Conservation (phyloP, 2,329 filamentous ascomycete genomes). For the Aspergillus pseudotamarii region DNA sequence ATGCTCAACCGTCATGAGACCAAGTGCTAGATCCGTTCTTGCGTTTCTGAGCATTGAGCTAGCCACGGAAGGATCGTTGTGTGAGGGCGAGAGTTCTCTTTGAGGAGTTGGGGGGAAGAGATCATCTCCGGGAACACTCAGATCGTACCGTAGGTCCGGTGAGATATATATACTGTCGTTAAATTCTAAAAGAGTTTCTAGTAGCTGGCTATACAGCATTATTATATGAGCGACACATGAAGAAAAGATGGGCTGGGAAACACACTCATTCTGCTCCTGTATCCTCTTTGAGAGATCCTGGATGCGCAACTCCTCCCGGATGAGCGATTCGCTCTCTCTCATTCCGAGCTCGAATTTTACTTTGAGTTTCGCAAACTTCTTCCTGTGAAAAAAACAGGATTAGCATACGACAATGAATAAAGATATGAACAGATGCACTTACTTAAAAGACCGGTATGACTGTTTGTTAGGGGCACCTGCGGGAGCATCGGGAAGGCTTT, state of each 20-base stretch:
- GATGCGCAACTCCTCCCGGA: slow-evolving; percentile 79
- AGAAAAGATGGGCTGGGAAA: slow-evolving; percentile 12
- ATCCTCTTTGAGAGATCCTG: slow-evolving; percentile 79
- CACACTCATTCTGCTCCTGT: slow-evolving; percentile 90
- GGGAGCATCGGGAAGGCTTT: slow-evolving; percentile 36
- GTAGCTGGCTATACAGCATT: slow-evolving; percentile 67
- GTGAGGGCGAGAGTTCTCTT: slow-evolving; percentile 34
- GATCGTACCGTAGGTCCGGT: slow-evolving; percentile 71
- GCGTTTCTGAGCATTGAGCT: slow-evolving; percentile 43
- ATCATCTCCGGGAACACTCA: slow-evolving; percentile 53
- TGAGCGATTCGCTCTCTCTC: slow-evolving; percentile 64
- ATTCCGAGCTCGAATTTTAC: slow-evolving; percentile 79
- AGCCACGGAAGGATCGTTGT: slow-evolving; percentile 36
- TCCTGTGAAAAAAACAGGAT: slow-evolving; percentile 45
- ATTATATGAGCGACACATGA: slow-evolving; percentile 8
- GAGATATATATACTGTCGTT: slow-evolving; percentile 83
- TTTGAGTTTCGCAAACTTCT: slow-evolving; percentile 91
- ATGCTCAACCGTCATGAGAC: slow-evolving; percentile 36
- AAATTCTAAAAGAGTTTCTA: slow-evolving; percentile 86
- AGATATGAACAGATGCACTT: slow-evolving; percentile 18
- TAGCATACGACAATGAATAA: slow-evolving; percentile 5
- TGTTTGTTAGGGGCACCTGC: slow-evolving; percentile 48
- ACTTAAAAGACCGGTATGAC: slow-evolving; percentile 71
- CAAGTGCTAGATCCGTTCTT: slow-evolving; percentile 38
- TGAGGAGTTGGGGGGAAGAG: slow-evolving; percentile 53